These are phyloP conservation scores for Lathyrus tuberosus DNA, from an alignment of 306 rosid species.

Conservation along the genomic window DNA sequence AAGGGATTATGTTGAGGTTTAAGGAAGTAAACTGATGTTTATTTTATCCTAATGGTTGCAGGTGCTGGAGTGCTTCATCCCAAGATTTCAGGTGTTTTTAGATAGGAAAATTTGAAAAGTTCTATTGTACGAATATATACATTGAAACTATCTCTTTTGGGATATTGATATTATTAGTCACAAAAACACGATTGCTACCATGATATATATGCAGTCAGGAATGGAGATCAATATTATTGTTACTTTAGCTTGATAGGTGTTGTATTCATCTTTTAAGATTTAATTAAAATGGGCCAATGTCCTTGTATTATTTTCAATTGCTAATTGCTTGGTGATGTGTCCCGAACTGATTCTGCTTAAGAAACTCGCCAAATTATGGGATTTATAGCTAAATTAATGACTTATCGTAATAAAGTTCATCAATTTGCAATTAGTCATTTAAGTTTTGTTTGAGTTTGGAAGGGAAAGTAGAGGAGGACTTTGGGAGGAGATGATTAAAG, in stretches of 20 bases:
- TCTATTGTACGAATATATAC: constrained; percentile 30
- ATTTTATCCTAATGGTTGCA: constrained; percentile 33
- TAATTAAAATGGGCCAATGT: constrained; percentile 1
- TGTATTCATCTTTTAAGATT: constrained; percentile 21
- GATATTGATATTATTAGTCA: constrained; percentile 17
- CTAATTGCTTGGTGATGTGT: not conserved
- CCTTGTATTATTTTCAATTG: not conserved
- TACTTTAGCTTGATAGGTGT: constrained; percentile 17
- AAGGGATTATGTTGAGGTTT: constrained; percentile 11
- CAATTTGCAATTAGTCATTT: not conserved
- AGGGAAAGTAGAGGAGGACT: too few species aligned
- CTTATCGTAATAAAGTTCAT: constrained; percentile 4
- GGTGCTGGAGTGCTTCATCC: constrained; percentile 26
- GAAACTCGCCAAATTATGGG: not conserved
- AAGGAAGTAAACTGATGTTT: constrained; percentile 1
- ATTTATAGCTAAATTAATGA: not conserved
- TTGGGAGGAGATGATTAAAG: too few species aligned
- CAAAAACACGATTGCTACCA: constrained; percentile 24
- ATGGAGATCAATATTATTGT: constrained; percentile 23
- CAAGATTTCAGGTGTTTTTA: constrained; percentile 35
- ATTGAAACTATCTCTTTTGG: not conserved
- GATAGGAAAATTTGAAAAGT: constrained; percentile 29
- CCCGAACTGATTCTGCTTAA: not conserved
- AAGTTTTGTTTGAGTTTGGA: not conserved
- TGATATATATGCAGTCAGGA: constrained; percentile 10